Conservation (phyloP, 345 rosid species). For the Bruguiera gymnorhiza region DNA sequence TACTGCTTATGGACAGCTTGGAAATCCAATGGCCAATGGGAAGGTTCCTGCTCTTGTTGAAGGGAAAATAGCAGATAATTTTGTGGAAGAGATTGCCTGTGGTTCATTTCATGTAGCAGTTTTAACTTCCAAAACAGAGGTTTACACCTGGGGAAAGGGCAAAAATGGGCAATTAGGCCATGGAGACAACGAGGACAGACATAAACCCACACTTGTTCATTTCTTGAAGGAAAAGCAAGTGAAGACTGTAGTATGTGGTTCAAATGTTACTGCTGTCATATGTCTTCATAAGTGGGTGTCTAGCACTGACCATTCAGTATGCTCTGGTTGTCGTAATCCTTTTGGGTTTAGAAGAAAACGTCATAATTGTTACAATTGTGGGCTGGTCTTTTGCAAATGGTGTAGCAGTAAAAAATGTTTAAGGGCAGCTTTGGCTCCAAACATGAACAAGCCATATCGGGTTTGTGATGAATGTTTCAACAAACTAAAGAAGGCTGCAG, state of each 20-base stretch:
- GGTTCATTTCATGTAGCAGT: conserved; percentile 80
- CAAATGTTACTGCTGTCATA: conserved; percentile 70
- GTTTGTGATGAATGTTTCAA: conserved; percentile 81
- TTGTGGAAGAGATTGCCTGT: conserved; percentile 70
- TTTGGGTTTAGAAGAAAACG: conserved; percentile 86
- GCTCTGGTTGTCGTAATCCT: conserved; percentile 79
- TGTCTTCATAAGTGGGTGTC: conserved; percentile 71
- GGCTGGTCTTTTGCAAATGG: conserved; percentile 77
- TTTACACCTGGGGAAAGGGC: conserved; percentile 88
- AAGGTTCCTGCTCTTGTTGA: conserved; percentile 52
- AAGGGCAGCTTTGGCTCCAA: conserved; percentile 85
- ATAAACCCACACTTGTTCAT: conserved; percentile 50
- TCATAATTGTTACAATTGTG: conserved; percentile 95
- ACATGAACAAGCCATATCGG: conserved; percentile 70
- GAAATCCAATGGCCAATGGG: conserved; percentile 54
- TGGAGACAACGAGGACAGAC: conserved; percentile 57
- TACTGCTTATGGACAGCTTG: conserved; percentile 67
- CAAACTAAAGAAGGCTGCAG: conserved; percentile 53
- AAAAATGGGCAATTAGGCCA: conserved; percentile 84
- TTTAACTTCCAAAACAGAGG: conserved; percentile 60
- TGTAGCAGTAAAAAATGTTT: conserved; percentile 74
- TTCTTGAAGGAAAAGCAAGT: conserved; percentile 72
- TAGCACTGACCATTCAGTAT: conserved; percentile 61
- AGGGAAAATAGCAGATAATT: conserved; percentile 46
- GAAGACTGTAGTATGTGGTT: conserved; percentile 66